Base-by-base conservation (phyloP, 2,329 filamentous ascomycete species). In the Trichophyton rubrum region DNA sequence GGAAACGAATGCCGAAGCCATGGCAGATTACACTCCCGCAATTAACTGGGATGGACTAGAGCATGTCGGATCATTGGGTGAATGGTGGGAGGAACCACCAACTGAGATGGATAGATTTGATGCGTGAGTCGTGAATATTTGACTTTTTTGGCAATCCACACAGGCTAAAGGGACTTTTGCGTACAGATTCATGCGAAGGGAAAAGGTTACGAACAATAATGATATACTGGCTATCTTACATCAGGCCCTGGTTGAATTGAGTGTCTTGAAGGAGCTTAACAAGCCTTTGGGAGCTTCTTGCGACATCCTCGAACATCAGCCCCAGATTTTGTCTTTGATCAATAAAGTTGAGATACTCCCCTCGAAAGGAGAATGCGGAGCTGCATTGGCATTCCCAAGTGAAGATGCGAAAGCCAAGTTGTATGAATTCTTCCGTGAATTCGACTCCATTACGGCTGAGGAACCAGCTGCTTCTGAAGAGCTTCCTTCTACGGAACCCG, bases 221-320 rank as follows among this genome's bases (percentile, higher is more conserved):
- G 68, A 74, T 30, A 64, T 78, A 60, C 66, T 72, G 45, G 71
- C 68, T 49, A 74, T 78, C 35, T 75, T 85, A 45, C 80, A 82
- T 63, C 78, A 81, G 63, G 78, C 82, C 3, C 72, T 81, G 9
- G 78, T 85, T 3, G 83, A 86, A 67, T 70, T 82, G 3, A 77
- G 79, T 62, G 71, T 80, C 2, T 69, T 83, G 68, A 73, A 73
- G 62, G 68, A 74, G 64, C 72, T 75, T 59, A 77, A 74, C 53
- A 75, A 71, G 64, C 70, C 67, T 11, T 66, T 71, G 59, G 64
- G 67, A 13, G 66, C 70, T 51, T 65, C 74, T n/a, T 74, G 71
- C 63, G 66, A 72, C 17, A 65, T 73, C 41, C 38, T 66, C 13
- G 65, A 70, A 17, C 68, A 72, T 60, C 66, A 73, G 49, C 49